Percentiles rank a stretch among this genome's conserved stretches.
Conservation (phyloP, 495 filamentous ascomycete species). For the Aspergillus ellipticus region DNA sequence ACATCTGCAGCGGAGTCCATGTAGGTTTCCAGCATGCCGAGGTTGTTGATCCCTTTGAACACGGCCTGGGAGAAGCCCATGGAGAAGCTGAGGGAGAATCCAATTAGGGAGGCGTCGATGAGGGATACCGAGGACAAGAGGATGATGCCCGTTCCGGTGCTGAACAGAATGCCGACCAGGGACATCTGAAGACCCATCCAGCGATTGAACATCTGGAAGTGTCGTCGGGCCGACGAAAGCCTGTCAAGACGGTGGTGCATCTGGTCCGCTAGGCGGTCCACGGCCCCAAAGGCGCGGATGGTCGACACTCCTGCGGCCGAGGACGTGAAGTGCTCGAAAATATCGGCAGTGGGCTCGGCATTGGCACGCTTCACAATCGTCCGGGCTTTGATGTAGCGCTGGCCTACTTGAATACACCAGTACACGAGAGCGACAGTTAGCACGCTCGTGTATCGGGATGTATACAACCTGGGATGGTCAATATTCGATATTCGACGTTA, state of each 20-base stretch:
- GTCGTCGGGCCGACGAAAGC: not conserved
- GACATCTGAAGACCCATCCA: not conserved
- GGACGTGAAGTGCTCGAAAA: not conserved
- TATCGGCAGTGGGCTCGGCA: not conserved
- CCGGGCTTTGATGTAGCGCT: not conserved
- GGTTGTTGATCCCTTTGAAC: conserved; percentile 23
- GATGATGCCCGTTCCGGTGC: not conserved
- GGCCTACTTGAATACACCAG: not conserved
- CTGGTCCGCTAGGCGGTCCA: not conserved
- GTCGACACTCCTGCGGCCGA: not conserved
- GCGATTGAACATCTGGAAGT: not conserved
- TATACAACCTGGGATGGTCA: not conserved
- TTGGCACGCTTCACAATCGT: not conserved
- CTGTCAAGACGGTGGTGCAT: not conserved
- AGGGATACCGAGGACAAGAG: conserved; percentile 15
- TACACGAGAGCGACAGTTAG: not conserved
- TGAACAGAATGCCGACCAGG: not conserved
- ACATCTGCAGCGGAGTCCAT: conserved; percentile 76
- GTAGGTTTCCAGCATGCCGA: conserved; percentile 50
- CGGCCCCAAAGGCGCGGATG: not conserved
- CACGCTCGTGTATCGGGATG: not conserved
- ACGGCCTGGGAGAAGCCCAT: conserved; percentile 35
- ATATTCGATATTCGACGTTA: not conserved
- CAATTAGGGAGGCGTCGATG: conserved; percentile 64
- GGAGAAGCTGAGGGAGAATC: conserved; percentile 53